Evolutionary conservation across 306 rosid genomes (phyloP), one percentile per base, ranked within the genome.

Genomic region (Mimosa pudica): DNA sequence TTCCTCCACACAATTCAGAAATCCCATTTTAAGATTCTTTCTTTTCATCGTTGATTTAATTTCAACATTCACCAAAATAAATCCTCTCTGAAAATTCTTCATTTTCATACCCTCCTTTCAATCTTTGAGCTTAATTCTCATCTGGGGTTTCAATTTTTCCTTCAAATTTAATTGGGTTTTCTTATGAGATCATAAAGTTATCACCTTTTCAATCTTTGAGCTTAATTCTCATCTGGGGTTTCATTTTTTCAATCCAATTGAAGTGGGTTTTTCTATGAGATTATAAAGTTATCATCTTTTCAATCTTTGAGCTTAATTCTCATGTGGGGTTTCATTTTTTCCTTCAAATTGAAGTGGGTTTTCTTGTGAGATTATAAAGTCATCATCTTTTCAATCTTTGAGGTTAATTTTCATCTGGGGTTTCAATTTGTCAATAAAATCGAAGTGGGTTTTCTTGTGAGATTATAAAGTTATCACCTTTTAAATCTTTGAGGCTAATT

Each of bases 211-310:
- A 24, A 11, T n/a, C 38, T 76, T 79, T 70, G 55, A 30, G 18
- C 83, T 48, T 55, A 49, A 44, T 80, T 60, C 64, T 35, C 55
- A 61, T 61, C 14, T 71, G 87, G 85, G 82, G 49, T 24, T 54
- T 77, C 55, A n/a, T 20, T 44, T 42, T 68, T 12, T n/a, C 30
- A 61, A 14, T 46, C n/a, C n/a, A n/a, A n/a, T n/a, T n/a, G n/a
- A n/a, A n/a, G n/a, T n/a, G 79, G 63, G 47, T 68, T 68, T 35
- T 60, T 67, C 58, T 84, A 75, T 67, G 80, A 48, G 17, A 58
- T 55, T 45, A 47, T 20, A 7, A 73, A 84, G 81, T 69, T 33
- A 95, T 93, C 98, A 95, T 92, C 88, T 95, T 95, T 86, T n/a
- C n/a, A n/a, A n/a, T n/a, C n/a, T n/a, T n/a, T n/a, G n/a, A n/a